Evolutionary conservation across 805 yeast genomes (phyloP).

Genomic region (Sungouiozyma intestinalis): DNA sequence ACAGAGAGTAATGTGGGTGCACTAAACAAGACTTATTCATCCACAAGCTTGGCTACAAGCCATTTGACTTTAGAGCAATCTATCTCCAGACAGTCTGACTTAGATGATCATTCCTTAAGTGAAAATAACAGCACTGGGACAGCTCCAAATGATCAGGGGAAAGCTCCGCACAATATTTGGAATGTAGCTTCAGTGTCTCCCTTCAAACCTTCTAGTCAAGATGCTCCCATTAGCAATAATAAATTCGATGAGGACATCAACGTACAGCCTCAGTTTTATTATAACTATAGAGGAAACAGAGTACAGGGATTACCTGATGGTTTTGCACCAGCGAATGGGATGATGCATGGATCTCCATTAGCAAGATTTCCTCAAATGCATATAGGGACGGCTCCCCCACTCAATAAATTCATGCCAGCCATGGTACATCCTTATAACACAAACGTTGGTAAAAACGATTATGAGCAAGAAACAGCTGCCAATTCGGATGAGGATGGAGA

Average conservation of each 20-base stretch:
- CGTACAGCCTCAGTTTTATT: background rate
- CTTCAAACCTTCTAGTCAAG: slow-evolving; percentile 15
- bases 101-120: slow-evolving; percentile 2
- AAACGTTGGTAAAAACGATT: background rate
- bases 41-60: background rate
- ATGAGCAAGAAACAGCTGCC: background rate
- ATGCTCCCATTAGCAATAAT: background rate
- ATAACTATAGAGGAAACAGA: background rate
- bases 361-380: background rate
- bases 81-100: slow-evolving; percentile 1
- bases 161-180: slow-evolving; percentile 14
- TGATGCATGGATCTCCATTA: background rate
- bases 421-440: slow-evolving; percentile 5
- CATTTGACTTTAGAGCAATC: background rate
- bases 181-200: slow-evolving; percentile 22
- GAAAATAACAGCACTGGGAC: slow-evolving; percentile 4
- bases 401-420: slow-evolving; percentile 5
- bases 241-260: background rate
- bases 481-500: slow-evolving; percentile 2
- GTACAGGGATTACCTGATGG: background rate
- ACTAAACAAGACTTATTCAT: slow-evolving; percentile 1
- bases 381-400: background rate
- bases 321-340: background rate
- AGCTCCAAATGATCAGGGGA: slow-evolving; percentile 3
- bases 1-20: background rate